Evolutionary conservation across 345 rosid genomes (phyloP).

Genomic region (Brassica incana): DNA sequence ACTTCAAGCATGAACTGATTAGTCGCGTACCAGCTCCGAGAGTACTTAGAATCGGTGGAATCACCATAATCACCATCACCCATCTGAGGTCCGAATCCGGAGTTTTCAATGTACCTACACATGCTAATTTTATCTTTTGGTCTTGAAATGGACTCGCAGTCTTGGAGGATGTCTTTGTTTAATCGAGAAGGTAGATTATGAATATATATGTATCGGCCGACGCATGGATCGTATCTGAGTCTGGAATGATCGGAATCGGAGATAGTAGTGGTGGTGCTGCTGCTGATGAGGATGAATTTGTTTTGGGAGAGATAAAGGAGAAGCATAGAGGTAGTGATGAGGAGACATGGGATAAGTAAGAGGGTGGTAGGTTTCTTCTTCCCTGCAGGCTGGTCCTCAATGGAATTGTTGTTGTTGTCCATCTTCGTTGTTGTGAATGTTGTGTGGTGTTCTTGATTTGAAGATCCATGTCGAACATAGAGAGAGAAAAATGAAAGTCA

Average conservation of each 20-base stretch:
- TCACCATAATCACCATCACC: not conserved
- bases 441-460: slow-evolving; percentile 20
- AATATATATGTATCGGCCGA: slow-evolving; percentile 48
- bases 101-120: slow-evolving; percentile 48
- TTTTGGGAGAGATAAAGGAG: slow-evolving; percentile 26
- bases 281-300: slow-evolving; percentile 22
- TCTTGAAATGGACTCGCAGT: slow-evolving; percentile 42
- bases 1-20: slow-evolving; percentile 59
- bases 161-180: slow-evolving; percentile 42
- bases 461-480: slow-evolving; percentile 11
- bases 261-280: not conserved
- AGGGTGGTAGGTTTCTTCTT: slow-evolving; percentile 20
- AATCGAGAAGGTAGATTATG: slow-evolving; percentile 52
- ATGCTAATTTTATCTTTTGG: slow-evolving; percentile 47
- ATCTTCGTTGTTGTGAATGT: not conserved
- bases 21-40: slow-evolving; percentile 39
- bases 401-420: slow-evolving; percentile 12
- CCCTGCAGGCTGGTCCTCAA: not conserved
- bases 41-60: not conserved
- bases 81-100: slow-evolving; percentile 49
- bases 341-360: slow-evolving; percentile 25
- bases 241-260: not conserved
- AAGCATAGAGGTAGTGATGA: slow-evolving; percentile 21
- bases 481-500: not conserved
- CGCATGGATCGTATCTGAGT: slow-evolving; percentile 32